A percentile compares a stretch with the other conserved stretches of the same genome.
These are phyloP conservation scores for Apophysomyces ossiformis DNA, from an alignment of 371 early-diverging fungal genomes.

Conservation along the genomic window DNA sequence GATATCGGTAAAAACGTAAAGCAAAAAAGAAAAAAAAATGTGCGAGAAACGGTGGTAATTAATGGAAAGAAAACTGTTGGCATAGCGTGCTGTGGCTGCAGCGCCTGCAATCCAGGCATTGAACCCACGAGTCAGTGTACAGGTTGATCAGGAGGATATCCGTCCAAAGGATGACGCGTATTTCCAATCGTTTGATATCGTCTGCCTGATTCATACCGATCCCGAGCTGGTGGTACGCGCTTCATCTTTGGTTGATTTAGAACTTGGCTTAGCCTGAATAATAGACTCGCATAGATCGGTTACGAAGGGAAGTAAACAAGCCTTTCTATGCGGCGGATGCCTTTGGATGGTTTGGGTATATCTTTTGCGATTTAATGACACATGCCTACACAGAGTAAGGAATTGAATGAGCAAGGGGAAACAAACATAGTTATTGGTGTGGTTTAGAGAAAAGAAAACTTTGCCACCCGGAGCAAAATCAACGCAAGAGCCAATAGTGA, in stretches of 20 bases:
- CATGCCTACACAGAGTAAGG: constrained; percentile 75
- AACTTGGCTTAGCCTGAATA: neutral
- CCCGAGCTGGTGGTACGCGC: constrained; percentile 34
- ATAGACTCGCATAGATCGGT: constrained; percentile 61
- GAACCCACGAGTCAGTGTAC: constrained; percentile 78
- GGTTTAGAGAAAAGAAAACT: constrained; percentile 22
- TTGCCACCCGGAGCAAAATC: constrained; percentile 18
- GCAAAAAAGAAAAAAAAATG: neutral
- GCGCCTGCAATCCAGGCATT: constrained; percentile 60
- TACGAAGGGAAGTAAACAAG: constrained; percentile 57
- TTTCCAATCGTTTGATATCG: constrained; percentile 69
- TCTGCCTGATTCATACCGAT: constrained; percentile 61
- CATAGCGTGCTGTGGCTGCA: constrained; percentile 70
- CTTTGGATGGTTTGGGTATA: constrained; percentile 81
- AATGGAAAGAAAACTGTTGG: neutral
- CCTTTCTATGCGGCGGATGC: constrained; percentile 73
- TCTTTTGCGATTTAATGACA: constrained; percentile 78
- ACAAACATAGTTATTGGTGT: neutral
- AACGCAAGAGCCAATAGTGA: constrained; percentile 46
- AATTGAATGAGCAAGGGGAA: neutral
- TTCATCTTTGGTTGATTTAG: neutral
- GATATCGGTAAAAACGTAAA: constrained; percentile 75
- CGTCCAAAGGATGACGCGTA: constrained; percentile 48
- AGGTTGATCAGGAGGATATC: constrained; percentile 56
- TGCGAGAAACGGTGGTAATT: neutral